Conservation (phyloP, 116 monocot genomes). For the Trichopus zeylanicus region DNA sequence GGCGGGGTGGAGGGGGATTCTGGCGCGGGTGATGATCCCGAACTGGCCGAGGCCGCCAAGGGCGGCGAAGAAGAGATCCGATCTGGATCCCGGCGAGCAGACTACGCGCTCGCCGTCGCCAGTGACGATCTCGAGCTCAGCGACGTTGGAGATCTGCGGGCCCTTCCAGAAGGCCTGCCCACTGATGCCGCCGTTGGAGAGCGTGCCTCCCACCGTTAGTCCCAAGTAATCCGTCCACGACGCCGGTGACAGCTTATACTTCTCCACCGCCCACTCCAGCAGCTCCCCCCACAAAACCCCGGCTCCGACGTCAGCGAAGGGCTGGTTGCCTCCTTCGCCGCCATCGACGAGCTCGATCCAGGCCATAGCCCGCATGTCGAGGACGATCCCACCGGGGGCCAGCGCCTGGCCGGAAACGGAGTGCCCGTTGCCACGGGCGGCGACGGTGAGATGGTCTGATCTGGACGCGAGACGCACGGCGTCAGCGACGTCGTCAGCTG, state of each 20-base stretch:
- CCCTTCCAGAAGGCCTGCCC: conserved; percentile 83
- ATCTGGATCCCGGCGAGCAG: conserved; percentile 27
- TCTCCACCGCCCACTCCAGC: conserved; percentile 32
- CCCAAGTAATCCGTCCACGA: conserved; percentile 94
- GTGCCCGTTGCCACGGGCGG: conserved; percentile 93
- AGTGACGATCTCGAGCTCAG: conserved; percentile 66
- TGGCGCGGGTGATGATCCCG: conserved; percentile 76
- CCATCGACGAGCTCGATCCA: conserved; percentile 1
- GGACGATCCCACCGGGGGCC: conserved; percentile 52
- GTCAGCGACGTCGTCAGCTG: conserved; percentile 13
- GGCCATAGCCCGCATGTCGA: conserved; percentile 67
- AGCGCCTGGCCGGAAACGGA: conserved; percentile 72
- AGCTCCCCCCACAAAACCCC: conserved; percentile 83
- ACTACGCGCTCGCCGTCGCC: conserved; percentile 42
- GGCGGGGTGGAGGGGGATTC: conserved; percentile 48
- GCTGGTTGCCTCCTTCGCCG: not conserved
- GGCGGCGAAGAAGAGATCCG: conserved; percentile 65
- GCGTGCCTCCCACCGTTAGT: conserved; percentile 86
- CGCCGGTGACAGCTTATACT: conserved; percentile 36
- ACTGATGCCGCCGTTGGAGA: conserved; percentile 87
- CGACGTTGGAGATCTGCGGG: conserved; percentile 78
- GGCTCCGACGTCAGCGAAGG: conserved; percentile 43
- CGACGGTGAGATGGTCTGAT: conserved; percentile 30
- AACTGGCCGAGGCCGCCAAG: conserved; percentile 95
- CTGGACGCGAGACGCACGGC: conserved; percentile 9